phyloP scores from a whole-genome alignment of 768 basidiomycete species.

The Hericium alpestre region DNA sequence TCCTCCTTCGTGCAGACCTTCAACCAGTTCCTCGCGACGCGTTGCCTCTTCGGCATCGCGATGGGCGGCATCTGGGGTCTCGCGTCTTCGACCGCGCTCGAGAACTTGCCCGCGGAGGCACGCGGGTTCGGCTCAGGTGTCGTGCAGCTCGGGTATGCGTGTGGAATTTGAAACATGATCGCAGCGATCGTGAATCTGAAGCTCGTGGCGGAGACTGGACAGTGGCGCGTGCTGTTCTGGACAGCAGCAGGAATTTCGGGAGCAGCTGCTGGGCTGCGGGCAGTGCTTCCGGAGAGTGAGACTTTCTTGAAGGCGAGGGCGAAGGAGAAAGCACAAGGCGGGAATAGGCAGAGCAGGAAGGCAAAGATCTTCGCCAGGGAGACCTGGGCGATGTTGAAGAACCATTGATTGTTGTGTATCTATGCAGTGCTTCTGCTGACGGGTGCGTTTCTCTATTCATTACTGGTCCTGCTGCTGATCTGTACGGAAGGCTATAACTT shows the following conservation, averaged over 20 bases:
- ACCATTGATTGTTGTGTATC: slow-evolving; percentile 74
- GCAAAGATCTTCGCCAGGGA: slow-evolving; percentile 66
- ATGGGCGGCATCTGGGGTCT: slow-evolving; percentile 92
- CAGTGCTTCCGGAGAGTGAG: slow-evolving; percentile 66
- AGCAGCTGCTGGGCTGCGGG: slow-evolving; percentile 58
- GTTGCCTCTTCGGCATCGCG: slow-evolving; percentile 75
- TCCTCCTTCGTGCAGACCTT: slow-evolving; percentile 75
- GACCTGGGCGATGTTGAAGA: slow-evolving; percentile 64
- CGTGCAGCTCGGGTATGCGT: slow-evolving; percentile 82
- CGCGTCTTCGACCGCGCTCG: slow-evolving; percentile 71
- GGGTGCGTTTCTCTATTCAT: slow-evolving; percentile 17
- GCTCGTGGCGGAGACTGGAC: slow-evolving; percentile 30
- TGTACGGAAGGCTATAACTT: slow-evolving; percentile 34
- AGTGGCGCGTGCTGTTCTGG: slow-evolving; percentile 80
- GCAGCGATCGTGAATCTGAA: slow-evolving; percentile 75
- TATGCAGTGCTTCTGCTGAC: slow-evolving; percentile 81
- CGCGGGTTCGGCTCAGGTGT: slow-evolving; percentile 81
- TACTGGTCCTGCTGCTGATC: background rate
- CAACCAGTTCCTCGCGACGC: slow-evolving; percentile 66
- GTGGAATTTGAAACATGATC: slow-evolving; percentile 76
- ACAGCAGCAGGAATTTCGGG: slow-evolving; percentile 58
- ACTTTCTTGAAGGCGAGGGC: slow-evolving; percentile 60
- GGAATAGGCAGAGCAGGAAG: slow-evolving; percentile 30
- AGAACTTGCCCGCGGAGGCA: slow-evolving; percentile 78
- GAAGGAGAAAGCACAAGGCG: slow-evolving; percentile 33